These are phyloP conservation scores for Diutina ranongensis DNA, from an alignment of 1,139 yeast species.

Conservation along the genomic window DNA sequence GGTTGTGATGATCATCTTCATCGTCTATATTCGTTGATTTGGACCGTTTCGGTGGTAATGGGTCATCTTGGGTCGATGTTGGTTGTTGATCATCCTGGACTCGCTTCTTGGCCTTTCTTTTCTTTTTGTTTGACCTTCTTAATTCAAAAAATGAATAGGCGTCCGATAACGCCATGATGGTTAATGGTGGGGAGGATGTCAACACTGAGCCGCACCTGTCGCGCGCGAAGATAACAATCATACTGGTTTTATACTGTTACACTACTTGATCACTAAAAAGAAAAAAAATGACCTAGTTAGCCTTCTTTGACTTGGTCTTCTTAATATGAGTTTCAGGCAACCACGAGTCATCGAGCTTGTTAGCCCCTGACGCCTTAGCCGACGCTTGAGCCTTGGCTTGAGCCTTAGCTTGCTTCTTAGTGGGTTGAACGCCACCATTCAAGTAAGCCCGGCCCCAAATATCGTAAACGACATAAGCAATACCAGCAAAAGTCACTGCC, in stretches of 20 bases:
- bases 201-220: too few relatives aligned
- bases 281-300: too few relatives aligned
- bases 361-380: conserved; percentile 16
- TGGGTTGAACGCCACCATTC: conserved; percentile 26
- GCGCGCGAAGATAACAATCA: too few relatives aligned
- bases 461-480: conserved; percentile 37
- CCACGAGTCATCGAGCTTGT: background rate
- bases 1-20: too few relatives aligned
- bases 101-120: background rate
- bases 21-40: too few relatives aligned
- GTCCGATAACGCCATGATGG: background rate
- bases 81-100: too few relatives aligned
- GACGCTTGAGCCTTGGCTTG: conserved; percentile 16
- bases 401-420: conserved; percentile 8
- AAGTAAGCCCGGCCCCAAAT: conserved; percentile 34
- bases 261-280: too few relatives aligned
- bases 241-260: too few relatives aligned
- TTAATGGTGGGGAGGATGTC: too few relatives aligned
- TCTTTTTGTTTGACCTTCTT: background rate
- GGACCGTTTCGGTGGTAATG: too few relatives aligned
- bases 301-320: conserved; percentile 5
- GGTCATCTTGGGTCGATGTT: too few relatives aligned
- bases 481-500: conserved; percentile 35
- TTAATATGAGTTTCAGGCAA: conserved; percentile 2
- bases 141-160: background rate